phyloP scores from a whole-genome alignment of 768 basidiomycete genomes.

The Agaricus sinodeliciosus region DNA sequence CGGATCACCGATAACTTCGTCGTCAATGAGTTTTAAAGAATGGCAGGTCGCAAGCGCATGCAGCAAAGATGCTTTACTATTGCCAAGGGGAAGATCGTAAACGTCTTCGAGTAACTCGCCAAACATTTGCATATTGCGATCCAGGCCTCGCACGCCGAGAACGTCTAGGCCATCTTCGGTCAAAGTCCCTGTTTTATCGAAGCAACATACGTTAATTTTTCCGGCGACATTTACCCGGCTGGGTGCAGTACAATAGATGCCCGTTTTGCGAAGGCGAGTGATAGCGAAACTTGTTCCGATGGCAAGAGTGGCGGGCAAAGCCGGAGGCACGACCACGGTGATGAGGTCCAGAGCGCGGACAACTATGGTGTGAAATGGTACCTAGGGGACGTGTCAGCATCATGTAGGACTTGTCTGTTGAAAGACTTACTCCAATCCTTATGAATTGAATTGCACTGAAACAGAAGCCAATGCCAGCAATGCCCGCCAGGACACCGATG shows the following conservation, averaged over 20 bases:
- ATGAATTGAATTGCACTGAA: slow-evolving; percentile 91
- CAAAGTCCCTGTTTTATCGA: slow-evolving; percentile 98
- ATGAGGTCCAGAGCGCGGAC: slow-evolving; percentile 91
- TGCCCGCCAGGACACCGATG: slow-evolving; percentile 85
- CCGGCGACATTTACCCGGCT: slow-evolving; percentile 93
- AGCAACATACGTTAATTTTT: slow-evolving; percentile 95
- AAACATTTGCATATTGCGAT: slow-evolving; percentile 70
- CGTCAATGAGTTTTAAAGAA: slow-evolving; percentile 85
- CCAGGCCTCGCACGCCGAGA: slow-evolving; percentile 84
- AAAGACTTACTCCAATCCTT: slow-evolving; percentile 65
- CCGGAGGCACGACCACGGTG: slow-evolving; percentile 96
- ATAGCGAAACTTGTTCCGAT: slow-evolving; percentile 98
- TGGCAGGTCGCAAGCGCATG: slow-evolving; percentile 96
- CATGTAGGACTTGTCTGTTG: not conserved
- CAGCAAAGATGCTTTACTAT: slow-evolving; percentile 76
- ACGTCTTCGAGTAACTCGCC: slow-evolving; percentile 87
- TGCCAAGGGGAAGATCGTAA: slow-evolving; percentile 70
- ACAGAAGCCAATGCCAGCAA: slow-evolving; percentile 87
- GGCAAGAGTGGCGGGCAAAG: slow-evolving; percentile 92
- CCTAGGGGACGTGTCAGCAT: slow-evolving; percentile 32
- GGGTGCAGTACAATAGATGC: slow-evolving; percentile 95
- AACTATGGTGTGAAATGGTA: slow-evolving; percentile 86
- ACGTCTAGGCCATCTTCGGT: slow-evolving; percentile 98
- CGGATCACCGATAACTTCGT: slow-evolving; percentile 89
- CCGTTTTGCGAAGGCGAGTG: slow-evolving; percentile 73